Evolutionary conservation across 2,329 filamentous ascomycete genomes (phyloP), one percentile per base, ranked within the genome.

Genomic region (Niveomyces coronatus): DNA sequence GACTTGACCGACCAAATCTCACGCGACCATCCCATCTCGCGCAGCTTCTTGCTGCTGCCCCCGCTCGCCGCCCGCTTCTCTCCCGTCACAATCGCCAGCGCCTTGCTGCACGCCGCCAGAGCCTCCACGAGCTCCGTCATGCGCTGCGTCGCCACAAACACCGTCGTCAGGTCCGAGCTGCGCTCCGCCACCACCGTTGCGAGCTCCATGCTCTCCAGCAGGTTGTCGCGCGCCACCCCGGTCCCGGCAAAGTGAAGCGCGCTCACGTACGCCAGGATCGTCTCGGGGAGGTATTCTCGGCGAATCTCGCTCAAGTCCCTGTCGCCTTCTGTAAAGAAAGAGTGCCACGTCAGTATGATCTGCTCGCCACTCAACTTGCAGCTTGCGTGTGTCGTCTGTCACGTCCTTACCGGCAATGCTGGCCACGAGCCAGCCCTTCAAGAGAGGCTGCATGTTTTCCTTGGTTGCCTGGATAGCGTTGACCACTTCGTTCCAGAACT

Each of bases 161-260:
- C 71, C 17, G 66, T 60, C 2, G 80, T 75, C 28, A 89, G 60
- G 47, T 81, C 78, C 17, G 78, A 78, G 43, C 70, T 73, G 46
- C 79, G 75, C 40, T 82, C 77, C 2, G 89, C 85, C 35, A 94
- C 72, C 3, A 79, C 56, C 1, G 79, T 77, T 1, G 86, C 80
- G 13, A 98, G 67, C 42, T 94, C 85, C 83, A 98, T 89, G 50
- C 81, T 84, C 53, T 89, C 79, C 18, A 91, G 70, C 14, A 94
- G 68, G 47, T 82, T 74, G 42, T 89, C 84, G 30, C 86, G 78
- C 31, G 78, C 81, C 30, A 93, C 65, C 34, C 76, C 71, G 32
- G 77, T 79, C 4, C 85, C 86, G 0, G 83, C 82, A 52, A 82
- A 83, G 55, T 93, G 83, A 35, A 96, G 65, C 2, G 83, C 79